phyloP scores from a whole-genome alignment of 352 stramenopile species.

The Globisporangium barbulae region DNA sequence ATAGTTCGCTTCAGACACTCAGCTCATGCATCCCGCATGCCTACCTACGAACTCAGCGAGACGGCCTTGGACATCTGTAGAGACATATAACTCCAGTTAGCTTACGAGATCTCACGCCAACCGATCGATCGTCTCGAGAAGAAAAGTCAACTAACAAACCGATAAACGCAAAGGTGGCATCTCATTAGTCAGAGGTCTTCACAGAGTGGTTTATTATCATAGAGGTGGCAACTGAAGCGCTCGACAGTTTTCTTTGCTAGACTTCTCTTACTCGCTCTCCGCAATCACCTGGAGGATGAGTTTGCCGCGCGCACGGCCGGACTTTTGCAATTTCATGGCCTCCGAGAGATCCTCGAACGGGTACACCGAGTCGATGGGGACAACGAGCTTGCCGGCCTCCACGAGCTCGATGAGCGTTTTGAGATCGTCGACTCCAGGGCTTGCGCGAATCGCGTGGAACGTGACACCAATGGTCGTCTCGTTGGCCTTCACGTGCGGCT shows the following conservation, averaged over 20 bases:
- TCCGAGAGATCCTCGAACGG: background rate
- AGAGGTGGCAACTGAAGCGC: background rate
- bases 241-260: background rate
- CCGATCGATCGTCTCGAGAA: too few relatives aligned
- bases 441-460: background rate
- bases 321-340: conserved; percentile 2
- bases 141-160: too few relatives aligned
- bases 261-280: background rate
- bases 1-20: too few relatives aligned
- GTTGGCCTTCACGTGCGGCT: background rate
- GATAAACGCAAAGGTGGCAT: too few relatives aligned
- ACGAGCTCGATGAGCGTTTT: background rate
- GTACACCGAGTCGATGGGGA: conserved; percentile 4
- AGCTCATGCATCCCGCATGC: too few relatives aligned
- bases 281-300: conserved; percentile 1
- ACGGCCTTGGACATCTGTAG: too few relatives aligned
- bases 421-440: background rate
- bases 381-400: background rate
- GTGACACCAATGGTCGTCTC: background rate
- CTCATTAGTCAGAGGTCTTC: too few relatives aligned
- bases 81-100: too few relatives aligned
- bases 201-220: background rate
- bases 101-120: too few relatives aligned
- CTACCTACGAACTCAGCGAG: too few relatives aligned
- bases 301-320: background rate